Evolutionary conservation across 257 asterid species (phyloP).

Genomic region (Vinca minor): DNA sequence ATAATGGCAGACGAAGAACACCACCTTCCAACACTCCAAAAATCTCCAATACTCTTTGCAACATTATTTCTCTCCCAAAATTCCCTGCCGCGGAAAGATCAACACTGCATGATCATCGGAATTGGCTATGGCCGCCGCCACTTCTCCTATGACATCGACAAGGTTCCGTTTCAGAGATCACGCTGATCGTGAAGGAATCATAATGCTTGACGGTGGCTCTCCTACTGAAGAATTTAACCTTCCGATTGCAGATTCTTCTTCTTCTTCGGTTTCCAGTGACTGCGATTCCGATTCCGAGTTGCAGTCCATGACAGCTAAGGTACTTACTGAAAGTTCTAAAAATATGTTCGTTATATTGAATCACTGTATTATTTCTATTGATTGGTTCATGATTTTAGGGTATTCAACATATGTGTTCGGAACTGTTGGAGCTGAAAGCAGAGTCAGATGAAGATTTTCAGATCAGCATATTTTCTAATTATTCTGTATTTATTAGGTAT

Average conservation of each 20-base stretch:
- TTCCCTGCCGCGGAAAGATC: not conserved
- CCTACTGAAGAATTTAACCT: conserved; percentile 9
- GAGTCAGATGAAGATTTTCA: conserved; percentile 71
- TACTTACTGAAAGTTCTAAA: conserved; percentile 3
- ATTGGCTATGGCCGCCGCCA: conserved; percentile 27
- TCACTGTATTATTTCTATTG: not conserved
- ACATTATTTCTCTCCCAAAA: not conserved
- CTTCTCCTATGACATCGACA: conserved; percentile 24
- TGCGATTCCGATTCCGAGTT: conserved; percentile 39
- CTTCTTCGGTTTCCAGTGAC: conserved; percentile 36
- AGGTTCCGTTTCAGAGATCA: conserved; percentile 57
- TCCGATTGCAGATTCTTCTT: conserved; percentile 28
- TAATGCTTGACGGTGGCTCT: conserved; percentile 22
- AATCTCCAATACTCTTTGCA: not conserved
- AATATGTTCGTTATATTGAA: not conserved
- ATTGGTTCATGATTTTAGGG: conserved; percentile 34
- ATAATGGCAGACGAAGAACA: conserved; percentile 27
- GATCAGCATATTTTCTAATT: conserved; percentile 50
- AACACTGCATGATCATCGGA: conserved; percentile 9
- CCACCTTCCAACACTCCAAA: conserved; percentile 5
- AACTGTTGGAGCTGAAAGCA: conserved; percentile 64
- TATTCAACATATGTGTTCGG: conserved; percentile 67
- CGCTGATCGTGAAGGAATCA: conserved; percentile 21
- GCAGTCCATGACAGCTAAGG: conserved; percentile 83
- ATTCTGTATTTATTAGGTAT: conserved; percentile 56